Evolutionary conservation across 2,329 filamentous ascomycete genomes (phyloP).

Genomic region (Zymoseptoria tritici): DNA sequence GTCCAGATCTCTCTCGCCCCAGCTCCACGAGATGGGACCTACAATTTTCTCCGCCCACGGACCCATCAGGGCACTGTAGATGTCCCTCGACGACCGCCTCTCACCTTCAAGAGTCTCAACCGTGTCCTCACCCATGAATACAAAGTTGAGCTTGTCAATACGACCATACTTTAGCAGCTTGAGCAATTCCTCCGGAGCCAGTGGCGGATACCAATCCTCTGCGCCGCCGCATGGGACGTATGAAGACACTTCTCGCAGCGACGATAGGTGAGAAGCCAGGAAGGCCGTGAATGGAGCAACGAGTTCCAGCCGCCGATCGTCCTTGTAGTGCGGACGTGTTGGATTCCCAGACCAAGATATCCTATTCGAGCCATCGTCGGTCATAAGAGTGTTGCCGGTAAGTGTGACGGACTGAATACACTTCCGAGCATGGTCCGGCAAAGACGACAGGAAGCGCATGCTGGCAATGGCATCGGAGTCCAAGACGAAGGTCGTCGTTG

Average conservation of each 20-base stretch:
- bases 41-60: not conserved
- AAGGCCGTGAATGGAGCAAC: constrained; percentile 2
- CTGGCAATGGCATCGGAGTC: not conserved
- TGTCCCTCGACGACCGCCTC: not conserved
- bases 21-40: not conserved
- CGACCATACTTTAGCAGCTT: not conserved
- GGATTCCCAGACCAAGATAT: constrained; percentile 2
- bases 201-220: constrained; percentile 1
- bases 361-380: not conserved
- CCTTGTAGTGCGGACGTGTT: not conserved
- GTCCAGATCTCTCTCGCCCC: not conserved
- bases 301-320: not conserved
- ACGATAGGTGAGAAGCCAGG: not conserved
- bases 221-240: constrained; percentile 2
- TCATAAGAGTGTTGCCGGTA: not conserved
- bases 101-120: not conserved
- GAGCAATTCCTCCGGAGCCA: not conserved
- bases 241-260: not conserved
- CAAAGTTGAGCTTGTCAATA: not conserved
- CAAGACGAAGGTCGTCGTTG: not conserved
- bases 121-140: not conserved
- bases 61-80: not conserved
- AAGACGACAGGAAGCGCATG: constrained; percentile 1
- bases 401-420: constrained; percentile 1
- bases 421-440: not conserved